Conservation (phyloP, 768 basidiomycete species). For the Infundibulicybe gibba region DNA sequence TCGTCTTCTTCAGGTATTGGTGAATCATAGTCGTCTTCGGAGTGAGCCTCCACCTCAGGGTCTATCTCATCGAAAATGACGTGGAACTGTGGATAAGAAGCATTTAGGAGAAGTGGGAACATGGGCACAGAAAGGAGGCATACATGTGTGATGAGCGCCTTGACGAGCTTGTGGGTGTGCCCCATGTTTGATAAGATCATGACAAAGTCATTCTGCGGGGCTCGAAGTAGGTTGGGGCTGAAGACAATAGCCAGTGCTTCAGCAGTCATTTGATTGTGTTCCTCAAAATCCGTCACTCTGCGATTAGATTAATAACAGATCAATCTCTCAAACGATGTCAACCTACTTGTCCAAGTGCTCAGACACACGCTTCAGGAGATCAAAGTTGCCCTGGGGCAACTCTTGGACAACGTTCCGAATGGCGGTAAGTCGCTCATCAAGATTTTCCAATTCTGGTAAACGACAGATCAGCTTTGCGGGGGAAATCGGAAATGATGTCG, state of each 20-base stretch:
- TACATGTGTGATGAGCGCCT: slow-evolving; percentile 74
- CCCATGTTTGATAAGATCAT: slow-evolving; percentile 82
- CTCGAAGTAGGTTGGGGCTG: slow-evolving; percentile 75
- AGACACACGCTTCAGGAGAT: slow-evolving; percentile 72
- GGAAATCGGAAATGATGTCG: slow-evolving; percentile 2
- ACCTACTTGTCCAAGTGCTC: slow-evolving; percentile 79
- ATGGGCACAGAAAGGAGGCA: slow-evolving; percentile 17
- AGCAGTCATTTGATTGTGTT: slow-evolving; percentile 87
- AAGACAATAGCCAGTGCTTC: slow-evolving; percentile 85
- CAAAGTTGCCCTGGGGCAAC: slow-evolving; percentile 72
- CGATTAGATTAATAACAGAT: neutral
- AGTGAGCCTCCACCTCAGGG: slow-evolving; percentile 56
- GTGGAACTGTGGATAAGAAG: slow-evolving; percentile 39
- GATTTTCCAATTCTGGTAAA: slow-evolving; percentile 59
- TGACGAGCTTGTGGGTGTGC: slow-evolving; percentile 69
- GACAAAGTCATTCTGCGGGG: slow-evolving; percentile 75
- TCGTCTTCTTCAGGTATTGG: slow-evolving; percentile 70
- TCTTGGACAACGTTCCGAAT: slow-evolving; percentile 67
- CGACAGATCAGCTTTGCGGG: slow-evolving; percentile 1
- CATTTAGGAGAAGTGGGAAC: slow-evolving; percentile 1
- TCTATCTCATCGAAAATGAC: slow-evolving; percentile 73
- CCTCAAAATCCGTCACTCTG: slow-evolving; percentile 86
- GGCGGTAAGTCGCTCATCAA: slow-evolving; percentile 59
- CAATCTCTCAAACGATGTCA: neutral
- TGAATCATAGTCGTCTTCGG: slow-evolving; percentile 62